Conservation (phyloP, 2,329 filamentous ascomycete genomes). For the Apiospora saccharicola region DNA sequence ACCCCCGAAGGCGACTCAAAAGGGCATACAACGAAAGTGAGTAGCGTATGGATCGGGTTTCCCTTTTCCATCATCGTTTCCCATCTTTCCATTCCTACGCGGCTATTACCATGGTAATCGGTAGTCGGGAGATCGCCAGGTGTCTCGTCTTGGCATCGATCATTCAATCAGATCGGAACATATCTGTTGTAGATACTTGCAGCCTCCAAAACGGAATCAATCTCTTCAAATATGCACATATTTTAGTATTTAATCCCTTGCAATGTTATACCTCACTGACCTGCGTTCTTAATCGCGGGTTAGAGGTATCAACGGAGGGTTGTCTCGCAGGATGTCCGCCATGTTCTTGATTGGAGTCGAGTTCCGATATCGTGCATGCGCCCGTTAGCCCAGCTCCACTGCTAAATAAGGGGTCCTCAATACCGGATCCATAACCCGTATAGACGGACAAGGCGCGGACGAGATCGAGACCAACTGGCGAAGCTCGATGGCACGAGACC, state of each 20-base stretch:
- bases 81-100: background rate
- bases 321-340: background rate
- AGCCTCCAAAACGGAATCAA: background rate
- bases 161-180: background rate
- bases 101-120: background rate
- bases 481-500: background rate
- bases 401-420: slow-evolving; percentile 1
- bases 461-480: background rate
- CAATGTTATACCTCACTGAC: too few relatives aligned
- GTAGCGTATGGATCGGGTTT: background rate
- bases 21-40: background rate
- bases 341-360: background rate
- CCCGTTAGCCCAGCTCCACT: background rate
- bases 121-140: background rate
- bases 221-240: background rate
- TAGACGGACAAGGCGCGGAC: background rate
- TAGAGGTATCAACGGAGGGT: background rate
- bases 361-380: background rate
- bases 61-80: background rate
- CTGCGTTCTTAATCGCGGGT: background rate
- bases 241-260: background rate
- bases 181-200: background rate
- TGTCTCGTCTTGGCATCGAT: background rate
- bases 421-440: background rate
- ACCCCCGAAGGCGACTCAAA: background rate